These are phyloP conservation scores for Agaricus subrufescens DNA, from an alignment of 768 basidiomycete genomes.

Conservation along the genomic window DNA sequence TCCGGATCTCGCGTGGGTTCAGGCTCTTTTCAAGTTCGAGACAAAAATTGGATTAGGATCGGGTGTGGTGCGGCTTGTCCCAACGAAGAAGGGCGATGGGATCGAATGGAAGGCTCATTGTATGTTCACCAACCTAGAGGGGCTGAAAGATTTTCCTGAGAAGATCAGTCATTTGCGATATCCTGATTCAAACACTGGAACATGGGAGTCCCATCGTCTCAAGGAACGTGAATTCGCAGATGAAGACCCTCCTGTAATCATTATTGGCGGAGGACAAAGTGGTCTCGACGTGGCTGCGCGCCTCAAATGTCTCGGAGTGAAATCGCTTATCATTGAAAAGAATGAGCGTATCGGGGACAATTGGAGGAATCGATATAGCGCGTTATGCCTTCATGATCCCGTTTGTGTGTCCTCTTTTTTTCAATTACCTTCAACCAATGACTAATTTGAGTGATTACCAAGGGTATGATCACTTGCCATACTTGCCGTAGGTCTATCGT, in stretches of 20 bases:
- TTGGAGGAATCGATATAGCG: conserved; percentile 65
- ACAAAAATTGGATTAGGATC: conserved; percentile 44
- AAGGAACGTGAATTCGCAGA: conserved; percentile 20
- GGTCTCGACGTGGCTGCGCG: conserved; percentile 64
- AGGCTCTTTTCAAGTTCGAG: conserved; percentile 52
- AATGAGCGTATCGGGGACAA: conserved; percentile 55
- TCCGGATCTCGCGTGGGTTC: conserved; percentile 55
- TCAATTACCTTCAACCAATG: neutral
- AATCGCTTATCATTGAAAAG: conserved; percentile 62
- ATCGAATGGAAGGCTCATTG: conserved; percentile 56
- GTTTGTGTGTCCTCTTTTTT: conserved; percentile 44
- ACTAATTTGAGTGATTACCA: neutral
- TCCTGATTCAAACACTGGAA: conserved; percentile 40
- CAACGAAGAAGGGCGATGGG: conserved; percentile 13
- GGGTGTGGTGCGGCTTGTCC: conserved; percentile 54
- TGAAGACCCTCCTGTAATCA: conserved; percentile 51
- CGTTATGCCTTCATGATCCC: conserved; percentile 62
- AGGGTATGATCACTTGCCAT: conserved; percentile 58
- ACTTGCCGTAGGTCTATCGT: conserved; percentile 43
- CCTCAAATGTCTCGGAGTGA: conserved; percentile 55
- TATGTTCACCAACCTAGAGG: conserved; percentile 55
- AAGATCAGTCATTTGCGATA: conserved; percentile 42
- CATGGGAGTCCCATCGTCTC: conserved; percentile 47
- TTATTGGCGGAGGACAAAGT: conserved; percentile 64
- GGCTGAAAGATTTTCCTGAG: conserved; percentile 49